Evolutionary conservation across 257 asterid species (phyloP).

Genomic region (Misopates orontium): DNA sequence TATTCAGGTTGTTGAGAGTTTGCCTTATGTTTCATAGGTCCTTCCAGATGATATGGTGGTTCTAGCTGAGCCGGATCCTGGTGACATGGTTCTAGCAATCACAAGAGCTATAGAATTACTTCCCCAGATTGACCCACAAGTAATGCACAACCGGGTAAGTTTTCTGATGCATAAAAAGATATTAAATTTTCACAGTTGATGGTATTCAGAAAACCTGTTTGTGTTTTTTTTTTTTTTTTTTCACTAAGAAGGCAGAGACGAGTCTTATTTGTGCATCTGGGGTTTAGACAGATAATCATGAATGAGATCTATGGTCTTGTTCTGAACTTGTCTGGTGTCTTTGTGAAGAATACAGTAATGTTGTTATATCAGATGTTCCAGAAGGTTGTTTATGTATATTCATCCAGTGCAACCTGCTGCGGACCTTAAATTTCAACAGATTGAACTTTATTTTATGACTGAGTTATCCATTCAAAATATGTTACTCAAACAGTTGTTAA

Average conservation of each 20-base stretch:
- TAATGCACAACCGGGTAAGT: conserved; percentile 87
- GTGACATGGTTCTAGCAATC: conserved; percentile 82
- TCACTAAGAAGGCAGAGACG: background rate
- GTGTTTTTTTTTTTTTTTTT: too few relatives aligned
- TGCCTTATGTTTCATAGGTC: conserved; percentile 49
- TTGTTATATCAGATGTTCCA: background rate
- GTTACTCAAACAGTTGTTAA: conserved; percentile 8
- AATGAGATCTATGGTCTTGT: background rate
- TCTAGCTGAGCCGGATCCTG: conserved; percentile 88
- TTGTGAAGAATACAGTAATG: conserved; percentile 8
- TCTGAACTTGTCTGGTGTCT: conserved; percentile 2
- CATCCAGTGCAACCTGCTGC: background rate
- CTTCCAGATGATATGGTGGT: conserved; percentile 97
- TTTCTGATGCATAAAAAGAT: conserved; percentile 18
- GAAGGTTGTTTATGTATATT: background rate
- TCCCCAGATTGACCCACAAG: conserved; percentile 87
- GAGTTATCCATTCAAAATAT: background rate
- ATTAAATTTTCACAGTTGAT: background rate
- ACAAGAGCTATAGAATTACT: conserved; percentile 77
- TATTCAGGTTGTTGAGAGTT: conserved; percentile 23
- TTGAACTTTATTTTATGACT: background rate
- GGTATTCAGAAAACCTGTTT: background rate
- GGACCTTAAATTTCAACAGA: background rate
- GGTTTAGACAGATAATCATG: background rate
- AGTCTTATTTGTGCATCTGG: background rate